Evolutionary conservation across 1,139 yeast species (phyloP), one percentile per base, ranked within the genome.

Genomic region (Geotrichum candidum): DNA sequence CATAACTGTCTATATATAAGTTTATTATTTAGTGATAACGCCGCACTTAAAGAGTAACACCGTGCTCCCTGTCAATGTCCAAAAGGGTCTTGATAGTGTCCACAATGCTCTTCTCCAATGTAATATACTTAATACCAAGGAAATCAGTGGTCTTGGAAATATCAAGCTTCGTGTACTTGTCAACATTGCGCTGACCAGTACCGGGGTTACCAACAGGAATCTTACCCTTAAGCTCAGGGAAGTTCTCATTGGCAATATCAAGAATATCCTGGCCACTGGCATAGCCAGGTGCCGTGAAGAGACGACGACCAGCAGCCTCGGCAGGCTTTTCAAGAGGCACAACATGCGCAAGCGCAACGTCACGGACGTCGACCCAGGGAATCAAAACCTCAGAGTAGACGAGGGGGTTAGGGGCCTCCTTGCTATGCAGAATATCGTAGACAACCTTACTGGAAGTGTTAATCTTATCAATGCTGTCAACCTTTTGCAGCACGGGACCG

Each of bases 341-440:
- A 11, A 82, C 69, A 68, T 83, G 87, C 13, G 84, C 84, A 63
- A 68, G 70, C 3, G 86, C 84, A 6, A 81, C 80, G 67, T 83
- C 85, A 60, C 86, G 75, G 1, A 83, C 86, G 67, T 83, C 85
- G 52, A 80, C 75, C 69, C 69, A 72, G 46, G 67, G 59, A 58
- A 45, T 51, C 51, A 63, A 41, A 2, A 10, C 27, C 5, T 46
- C 52, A 27, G 57, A 58, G 53, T 62, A 57, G 15, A 22, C 50
- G 27, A 15, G 63, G 53, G 22, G 58, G 56, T 54, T 61, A 27
- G 35, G 51, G 41, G 25, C 62, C 51, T 55, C 69, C 29, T 58
- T 31, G 23, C 60, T 68, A 51, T 67, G 63, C 56, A 70, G 61
- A 38, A 72, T 53, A 31, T 68, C 62, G 56, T 68, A 63, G 13